Base-by-base conservation (phyloP, 2,329 filamentous ascomycete species). In the Nemania sp. region DNA sequence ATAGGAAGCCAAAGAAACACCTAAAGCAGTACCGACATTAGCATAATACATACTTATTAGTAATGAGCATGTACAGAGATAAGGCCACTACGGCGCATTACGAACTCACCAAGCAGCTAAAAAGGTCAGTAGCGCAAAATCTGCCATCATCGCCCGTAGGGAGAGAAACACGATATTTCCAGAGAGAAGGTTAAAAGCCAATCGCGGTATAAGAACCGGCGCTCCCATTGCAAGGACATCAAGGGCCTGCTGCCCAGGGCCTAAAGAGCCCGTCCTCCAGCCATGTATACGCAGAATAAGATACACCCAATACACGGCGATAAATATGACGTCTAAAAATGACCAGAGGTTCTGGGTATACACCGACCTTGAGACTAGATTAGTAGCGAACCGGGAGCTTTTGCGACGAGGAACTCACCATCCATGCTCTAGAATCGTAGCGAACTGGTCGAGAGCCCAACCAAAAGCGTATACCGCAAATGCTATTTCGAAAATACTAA, bases 341-440 rank as follows among this genome's bases (percentile, higher is more conserved):
- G 92, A 93, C 93, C 93, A 97, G 3, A 97, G 82, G 73, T 96
- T 95, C 77, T 97, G 92, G 0, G 93, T 94, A 75, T 96, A 94
- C 1, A 96, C 93, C 66, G 89, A 88, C 92, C 92, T 88, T 55
- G 65, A 47, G 32, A 73, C 53, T 41, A 43, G 22, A 13, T 60
- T 47, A 62, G 61, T 29, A 54, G 49, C 22, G 45, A 29, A 18
- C 15, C 20, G 24, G 35, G 29, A 58, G 15, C 10, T 32, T 8
- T 18, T 6, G n/a, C 10, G 11, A 22, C 10, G 20, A 59, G 18
- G 13, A 60, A 76, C 81, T 70, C 75, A 86, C 87, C 87, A 89
- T 55, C 87, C 88, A 76, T 96, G 93, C 71, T 93, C 92, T 18
- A 93, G 79, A 29, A 94, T 90, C 0, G 92, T 93, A 1, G 91